These are phyloP conservation scores for Apiospora marii DNA, from an alignment of 2,329 filamentous ascomycete genomes.

Conservation along the genomic window DNA sequence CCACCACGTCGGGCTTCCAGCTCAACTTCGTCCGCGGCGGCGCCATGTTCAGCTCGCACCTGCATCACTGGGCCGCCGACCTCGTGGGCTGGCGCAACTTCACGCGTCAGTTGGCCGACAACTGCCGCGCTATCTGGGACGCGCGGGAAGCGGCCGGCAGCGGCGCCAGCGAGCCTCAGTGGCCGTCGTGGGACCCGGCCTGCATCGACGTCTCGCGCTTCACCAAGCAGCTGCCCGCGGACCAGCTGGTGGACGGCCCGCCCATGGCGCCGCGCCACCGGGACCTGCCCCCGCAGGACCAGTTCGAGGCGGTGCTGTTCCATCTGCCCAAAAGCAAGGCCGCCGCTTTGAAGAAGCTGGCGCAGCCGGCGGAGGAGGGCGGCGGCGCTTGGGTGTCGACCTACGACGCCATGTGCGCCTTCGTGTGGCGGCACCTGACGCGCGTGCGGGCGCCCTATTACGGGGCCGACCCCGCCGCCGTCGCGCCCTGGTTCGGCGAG, in stretches of 20 bases:
- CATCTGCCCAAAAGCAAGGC: constrained; percentile 54
- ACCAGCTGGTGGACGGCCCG: constrained; percentile 43
- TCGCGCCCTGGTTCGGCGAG: constrained; percentile 45
- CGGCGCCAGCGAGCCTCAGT: constrained; percentile 38
- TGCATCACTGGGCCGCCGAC: constrained; percentile 53
- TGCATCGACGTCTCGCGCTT: constrained; percentile 47
- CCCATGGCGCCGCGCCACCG: constrained; percentile 40
- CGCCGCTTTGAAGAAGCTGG: constrained; percentile 47
- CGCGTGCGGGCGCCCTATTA: constrained; percentile 45
- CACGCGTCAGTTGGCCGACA: constrained; percentile 50
- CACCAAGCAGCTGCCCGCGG: constrained; percentile 40
- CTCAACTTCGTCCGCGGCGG: constrained; percentile 52
- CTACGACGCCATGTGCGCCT: constrained; percentile 53
- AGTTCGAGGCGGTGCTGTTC: constrained; percentile 44
- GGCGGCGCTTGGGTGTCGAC: constrained; percentile 50
- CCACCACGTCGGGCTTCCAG: constrained; percentile 48
- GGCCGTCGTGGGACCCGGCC: constrained; percentile 45
- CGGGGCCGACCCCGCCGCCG: constrained; percentile 37
- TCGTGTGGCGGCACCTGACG: constrained; percentile 50
- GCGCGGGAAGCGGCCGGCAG: constrained; percentile 27
- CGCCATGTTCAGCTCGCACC: constrained; percentile 50
- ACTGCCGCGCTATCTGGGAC: constrained; percentile 43
- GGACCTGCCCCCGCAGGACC: constrained; percentile 32
- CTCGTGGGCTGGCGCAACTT: constrained; percentile 51
- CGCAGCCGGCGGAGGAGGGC: constrained; percentile 39